Conservation (phyloP, 768 basidiomycete species). For the Termitomyces sp. region DNA sequence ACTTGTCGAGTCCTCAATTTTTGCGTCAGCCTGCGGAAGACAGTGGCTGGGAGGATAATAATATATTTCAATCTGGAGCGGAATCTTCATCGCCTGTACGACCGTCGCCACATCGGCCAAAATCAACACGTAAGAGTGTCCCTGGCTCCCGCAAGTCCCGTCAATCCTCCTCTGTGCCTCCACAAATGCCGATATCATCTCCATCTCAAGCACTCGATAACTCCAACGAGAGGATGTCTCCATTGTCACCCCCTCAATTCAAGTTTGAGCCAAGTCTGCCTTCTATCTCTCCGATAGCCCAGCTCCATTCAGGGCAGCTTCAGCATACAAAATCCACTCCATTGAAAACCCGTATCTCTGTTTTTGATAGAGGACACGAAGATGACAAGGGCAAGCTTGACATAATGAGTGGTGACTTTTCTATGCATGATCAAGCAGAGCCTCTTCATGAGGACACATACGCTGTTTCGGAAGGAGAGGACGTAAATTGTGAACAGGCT, state of each 20-base stretch:
- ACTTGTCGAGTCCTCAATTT: neutral
- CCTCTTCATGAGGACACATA: neutral
- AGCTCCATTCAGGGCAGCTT: slow-evolving; percentile 17
- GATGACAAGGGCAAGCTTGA: slow-evolving; percentile 23
- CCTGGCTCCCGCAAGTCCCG: slow-evolving; percentile 43
- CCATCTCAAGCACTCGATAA: slow-evolving; percentile 28
- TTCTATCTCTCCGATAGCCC: slow-evolving; percentile 19
- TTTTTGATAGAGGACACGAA: slow-evolving; percentile 14
- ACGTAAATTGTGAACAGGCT: slow-evolving; percentile 5
- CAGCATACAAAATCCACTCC: slow-evolving; percentile 1
- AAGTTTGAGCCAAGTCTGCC: slow-evolving; percentile 53
- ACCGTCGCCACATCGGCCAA: slow-evolving; percentile 47
- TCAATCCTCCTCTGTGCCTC: slow-evolving; percentile 70
- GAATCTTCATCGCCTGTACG: slow-evolving; percentile 78
- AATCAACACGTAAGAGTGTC: slow-evolving; percentile 34
- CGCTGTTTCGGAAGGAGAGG: slow-evolving; percentile 5
- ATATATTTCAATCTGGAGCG: slow-evolving; percentile 85
- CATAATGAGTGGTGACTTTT: slow-evolving; percentile 4
- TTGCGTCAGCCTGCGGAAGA: slow-evolving; percentile 39
- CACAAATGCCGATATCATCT: slow-evolving; percentile 40
- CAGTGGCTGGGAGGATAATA: slow-evolving; percentile 88
- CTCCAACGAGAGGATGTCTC: slow-evolving; percentile 11
- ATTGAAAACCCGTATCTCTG: neutral
- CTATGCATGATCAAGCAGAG: slow-evolving; percentile 1
- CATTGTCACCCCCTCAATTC: slow-evolving; percentile 44